Evolutionary conservation across 768 basidiomycete genomes (phyloP), one percentile per base, ranked within the genome.

Genomic region (Crucibulum laeve): DNA sequence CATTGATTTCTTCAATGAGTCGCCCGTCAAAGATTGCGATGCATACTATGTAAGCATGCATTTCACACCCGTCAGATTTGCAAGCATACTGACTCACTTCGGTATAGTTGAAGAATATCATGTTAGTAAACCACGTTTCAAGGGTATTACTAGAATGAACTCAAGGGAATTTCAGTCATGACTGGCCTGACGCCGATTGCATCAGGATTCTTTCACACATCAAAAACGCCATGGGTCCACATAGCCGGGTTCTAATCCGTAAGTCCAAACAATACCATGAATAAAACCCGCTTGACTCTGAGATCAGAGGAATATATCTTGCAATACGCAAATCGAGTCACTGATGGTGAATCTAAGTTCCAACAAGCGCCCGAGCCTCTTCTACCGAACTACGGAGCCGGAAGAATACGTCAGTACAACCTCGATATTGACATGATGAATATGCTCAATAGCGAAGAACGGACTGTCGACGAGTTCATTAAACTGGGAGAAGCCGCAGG

Each of bases 391-490:
- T 76, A 65, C 42, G 73, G 73, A 4, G 59, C 59, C 11, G 76
- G 73, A 4, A 57, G 55, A 23, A 56, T 66, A 15, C 54, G 66
- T 14, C 56, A 59, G 33, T 76, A 76, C 53, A 60, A 67, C 38
- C 61, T 68, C 25, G 76, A 77, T 44, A 28, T 77, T 23, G 64
- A 59, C 35, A 73, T 79, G 73, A 62, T 73, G 62, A 37, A 60
- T 10, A 41, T 61, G 30, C 52, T 68, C 8, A 75, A 77, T 39
- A 58, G 64, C n/a, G 63, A 68, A 50, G 71, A 77, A 45, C 66
- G 75, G 4, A 67, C 65, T 1, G 44, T 76, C 2, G 50, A 61
- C 5, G 65, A 75, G 3, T 71, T 67, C 25, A 61, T 68, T 4
- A 43, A 57, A 3, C 46, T 77, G 1, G 69, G 62, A 50, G 52